Evolutionary conservation across 176 grass and related monocot species (phyloP).

Genomic region (Rhynchospora tenuis): DNA sequence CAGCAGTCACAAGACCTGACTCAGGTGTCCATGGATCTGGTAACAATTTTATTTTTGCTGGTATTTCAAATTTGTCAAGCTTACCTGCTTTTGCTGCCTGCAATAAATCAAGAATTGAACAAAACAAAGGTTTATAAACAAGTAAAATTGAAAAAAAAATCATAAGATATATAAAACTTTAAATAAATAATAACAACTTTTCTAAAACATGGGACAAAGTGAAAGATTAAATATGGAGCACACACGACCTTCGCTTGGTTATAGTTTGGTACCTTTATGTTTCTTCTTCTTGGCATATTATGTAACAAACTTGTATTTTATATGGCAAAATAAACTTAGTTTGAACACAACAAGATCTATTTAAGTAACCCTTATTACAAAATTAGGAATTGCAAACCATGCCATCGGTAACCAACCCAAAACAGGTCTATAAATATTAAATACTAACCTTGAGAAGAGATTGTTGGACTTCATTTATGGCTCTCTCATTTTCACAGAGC

Average conservation of each 20-base stretch:
- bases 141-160: not conserved
- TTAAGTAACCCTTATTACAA: not conserved
- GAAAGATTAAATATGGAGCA: not conserved
- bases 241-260: not conserved
- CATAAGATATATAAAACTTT: not conserved
- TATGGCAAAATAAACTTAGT: not conserved
- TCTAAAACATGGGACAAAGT: not conserved
- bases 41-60: conserved; percentile 49
- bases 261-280: not conserved
- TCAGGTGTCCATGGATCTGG: conserved; percentile 78
- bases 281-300: not conserved
- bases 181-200: not conserved
- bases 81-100: conserved; percentile 47
- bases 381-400: not conserved
- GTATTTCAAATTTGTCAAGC: conserved; percentile 67
- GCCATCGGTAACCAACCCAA: not conserved
- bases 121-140: not conserved
- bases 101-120: conserved; percentile 8
- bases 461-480: conserved; percentile 58
- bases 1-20: conserved; percentile 66
- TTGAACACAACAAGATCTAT: not conserved
- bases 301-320: not conserved
- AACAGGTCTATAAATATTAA: not conserved
- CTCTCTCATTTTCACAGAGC: conserved; percentile 58
- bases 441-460: conserved; percentile 56